phyloP scores from a whole-genome alignment of 345 rosid genomes.

The Psidium guajava region DNA sequence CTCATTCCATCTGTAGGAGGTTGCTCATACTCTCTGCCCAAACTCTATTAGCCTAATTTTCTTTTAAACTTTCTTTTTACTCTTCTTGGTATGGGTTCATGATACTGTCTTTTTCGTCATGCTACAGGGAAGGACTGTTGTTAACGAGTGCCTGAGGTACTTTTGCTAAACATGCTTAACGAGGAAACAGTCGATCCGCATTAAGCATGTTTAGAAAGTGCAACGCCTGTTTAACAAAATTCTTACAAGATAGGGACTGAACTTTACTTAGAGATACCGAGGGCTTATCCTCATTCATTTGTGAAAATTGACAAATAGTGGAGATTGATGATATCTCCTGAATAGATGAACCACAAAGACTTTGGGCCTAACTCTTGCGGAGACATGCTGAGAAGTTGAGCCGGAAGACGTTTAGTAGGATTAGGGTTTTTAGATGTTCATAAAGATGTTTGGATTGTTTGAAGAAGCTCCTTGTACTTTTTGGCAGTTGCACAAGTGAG shows the following conservation, averaged over 20 bases:
- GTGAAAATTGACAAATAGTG: neutral
- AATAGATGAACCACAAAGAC: neutral
- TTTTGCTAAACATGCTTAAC: neutral
- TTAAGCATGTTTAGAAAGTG: neutral
- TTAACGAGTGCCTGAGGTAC: neutral
- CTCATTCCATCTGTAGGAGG: neutral
- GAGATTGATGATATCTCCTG: neutral
- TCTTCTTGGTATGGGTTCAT: neutral
- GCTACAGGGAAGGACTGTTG: neutral
- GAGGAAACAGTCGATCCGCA: neutral
- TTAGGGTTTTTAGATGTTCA: neutral
- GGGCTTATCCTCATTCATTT: neutral
- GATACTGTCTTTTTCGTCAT: neutral
- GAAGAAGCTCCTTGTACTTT: neutral
- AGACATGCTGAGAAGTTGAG: neutral
- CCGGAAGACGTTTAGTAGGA: neutral
- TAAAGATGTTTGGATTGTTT: neutral
- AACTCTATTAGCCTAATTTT: neutral
- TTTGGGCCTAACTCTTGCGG: neutral
- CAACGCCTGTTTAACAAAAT: neutral
- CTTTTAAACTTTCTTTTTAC: neutral
- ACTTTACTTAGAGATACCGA: neutral
- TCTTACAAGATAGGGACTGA: neutral
- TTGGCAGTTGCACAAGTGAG: neutral
- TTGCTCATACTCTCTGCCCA: neutral